These are phyloP conservation scores for Thermoascus crustaceus DNA, from an alignment of 2,329 filamentous ascomycete species.

Conservation along the genomic window DNA sequence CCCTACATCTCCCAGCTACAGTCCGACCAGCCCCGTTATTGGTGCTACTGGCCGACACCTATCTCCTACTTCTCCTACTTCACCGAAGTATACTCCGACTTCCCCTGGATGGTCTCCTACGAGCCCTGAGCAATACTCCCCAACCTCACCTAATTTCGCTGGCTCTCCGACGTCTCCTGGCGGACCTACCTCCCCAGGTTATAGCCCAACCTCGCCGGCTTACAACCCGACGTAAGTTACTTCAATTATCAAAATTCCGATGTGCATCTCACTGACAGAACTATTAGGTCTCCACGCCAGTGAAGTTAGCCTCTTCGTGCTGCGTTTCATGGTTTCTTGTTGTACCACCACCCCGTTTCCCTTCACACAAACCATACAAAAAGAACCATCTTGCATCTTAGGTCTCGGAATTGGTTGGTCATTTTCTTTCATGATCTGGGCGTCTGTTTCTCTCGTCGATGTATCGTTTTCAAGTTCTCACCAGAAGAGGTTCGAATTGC, in stretches of 20 bases:
- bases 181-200: slow-evolving; percentile 34
- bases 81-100: slow-evolving; percentile 48
- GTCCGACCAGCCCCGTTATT: slow-evolving; percentile 45
- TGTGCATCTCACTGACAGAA: slow-evolving; percentile 15
- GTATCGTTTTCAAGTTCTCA: slow-evolving; percentile 21
- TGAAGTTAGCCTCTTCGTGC: slow-evolving; percentile 20
- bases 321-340: slow-evolving; percentile 11
- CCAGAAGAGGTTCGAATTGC: slow-evolving; percentile 10
- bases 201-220: slow-evolving; percentile 37
- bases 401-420: slow-evolving; percentile 31
- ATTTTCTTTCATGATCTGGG: slow-evolving; percentile 29
- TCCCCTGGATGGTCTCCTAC: slow-evolving; percentile 45
- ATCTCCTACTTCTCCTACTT: slow-evolving; percentile 41
- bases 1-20: slow-evolving; percentile 53
- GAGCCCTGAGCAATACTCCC: slow-evolving; percentile 42
- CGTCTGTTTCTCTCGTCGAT: slow-evolving; percentile 19
- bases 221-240: slow-evolving; percentile 36
- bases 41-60: slow-evolving; percentile 31
- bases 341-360: slow-evolving; percentile 33
- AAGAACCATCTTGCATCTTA: slow-evolving; percentile 30
- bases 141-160: slow-evolving; percentile 42
- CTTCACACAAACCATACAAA: slow-evolving; percentile 23
- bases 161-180: slow-evolving; percentile 37
- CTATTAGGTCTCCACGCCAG: slow-evolving; percentile 33
- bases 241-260: slow-evolving; percentile 1